These are phyloP conservation scores for Metroxylon sagu DNA, from an alignment of 176 grass and related monocot species.

Conservation along the genomic window DNA sequence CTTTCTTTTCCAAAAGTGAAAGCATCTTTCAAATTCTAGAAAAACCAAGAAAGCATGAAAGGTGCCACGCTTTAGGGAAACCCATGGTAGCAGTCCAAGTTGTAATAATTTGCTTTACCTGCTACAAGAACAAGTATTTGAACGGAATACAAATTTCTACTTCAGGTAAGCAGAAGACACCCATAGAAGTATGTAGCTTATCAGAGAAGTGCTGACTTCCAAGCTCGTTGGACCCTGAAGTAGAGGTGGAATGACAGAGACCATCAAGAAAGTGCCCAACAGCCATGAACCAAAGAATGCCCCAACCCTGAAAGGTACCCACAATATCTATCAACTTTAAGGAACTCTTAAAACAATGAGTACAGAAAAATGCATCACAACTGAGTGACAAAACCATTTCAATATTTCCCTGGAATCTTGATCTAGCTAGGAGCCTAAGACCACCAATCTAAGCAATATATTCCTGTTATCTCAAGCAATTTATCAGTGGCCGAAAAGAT, in stretches of 20 bases:
- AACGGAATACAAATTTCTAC: conserved; percentile 23
- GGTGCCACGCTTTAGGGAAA: conserved; percentile 8
- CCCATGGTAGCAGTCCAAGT: conserved; percentile 13
- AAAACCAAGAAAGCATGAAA: conserved; percentile 14
- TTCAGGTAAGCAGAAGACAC: conserved; percentile 77
- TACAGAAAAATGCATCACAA: neutral
- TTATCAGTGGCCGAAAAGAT: no score
- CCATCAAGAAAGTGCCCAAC: conserved; percentile 87
- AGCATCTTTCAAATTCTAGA: no score
- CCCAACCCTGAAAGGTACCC: conserved; percentile 47
- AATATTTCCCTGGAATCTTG: no score
- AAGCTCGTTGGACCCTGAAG: conserved; percentile 67
- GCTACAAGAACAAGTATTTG: neutral
- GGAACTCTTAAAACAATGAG: neutral
- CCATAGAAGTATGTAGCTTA: conserved; percentile 80
- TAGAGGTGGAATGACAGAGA: conserved; percentile 78
- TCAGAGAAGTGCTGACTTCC: conserved; percentile 74
- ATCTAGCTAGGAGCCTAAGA: no score
- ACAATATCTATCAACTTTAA: conserved; percentile 15
- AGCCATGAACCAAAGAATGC: conserved; percentile 88
- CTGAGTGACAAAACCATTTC: no score
- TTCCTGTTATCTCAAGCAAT: no score
- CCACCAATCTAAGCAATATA: no score
- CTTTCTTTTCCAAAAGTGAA: no score
- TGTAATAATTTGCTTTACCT: neutral